A percentile compares a stretch with the other conserved stretches of the same genome.
These are phyloP conservation scores for Beta lomatogona DNA, from an alignment of 179 eudicot genomes.

Conservation along the genomic window DNA sequence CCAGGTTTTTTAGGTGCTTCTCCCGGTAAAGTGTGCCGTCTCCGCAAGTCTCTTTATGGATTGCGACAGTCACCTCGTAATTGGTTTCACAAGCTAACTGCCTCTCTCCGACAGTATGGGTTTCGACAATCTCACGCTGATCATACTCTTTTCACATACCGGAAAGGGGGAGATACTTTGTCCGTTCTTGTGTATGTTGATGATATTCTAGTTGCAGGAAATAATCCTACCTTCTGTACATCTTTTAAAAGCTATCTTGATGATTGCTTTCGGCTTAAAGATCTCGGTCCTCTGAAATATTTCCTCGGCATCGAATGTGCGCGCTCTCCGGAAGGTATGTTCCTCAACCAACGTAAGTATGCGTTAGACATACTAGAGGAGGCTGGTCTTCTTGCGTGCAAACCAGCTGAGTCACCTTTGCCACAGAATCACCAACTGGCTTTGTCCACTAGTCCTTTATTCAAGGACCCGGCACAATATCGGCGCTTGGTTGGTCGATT, in stretches of 20 bases:
- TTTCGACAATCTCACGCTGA: neutral
- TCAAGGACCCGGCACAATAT: neutral
- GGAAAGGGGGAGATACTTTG: neutral
- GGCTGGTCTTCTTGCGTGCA: neutral
- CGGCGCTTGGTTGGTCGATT: neutral
- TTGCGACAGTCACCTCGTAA: neutral
- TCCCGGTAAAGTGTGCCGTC: neutral
- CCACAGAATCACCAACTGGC: neutral
- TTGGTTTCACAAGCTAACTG: neutral
- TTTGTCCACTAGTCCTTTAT: neutral
- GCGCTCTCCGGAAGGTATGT: neutral
- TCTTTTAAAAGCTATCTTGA: neutral
- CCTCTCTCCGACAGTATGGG: neutral
- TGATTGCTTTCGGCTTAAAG: neutral
- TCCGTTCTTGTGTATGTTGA: neutral
- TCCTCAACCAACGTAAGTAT: neutral
- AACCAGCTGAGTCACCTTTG: neutral
- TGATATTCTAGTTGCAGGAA: neutral
- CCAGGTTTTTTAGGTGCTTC: neutral
- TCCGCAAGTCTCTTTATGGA: neutral
- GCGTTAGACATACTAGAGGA: slow-evolving; percentile 4
- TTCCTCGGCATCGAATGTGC: neutral
- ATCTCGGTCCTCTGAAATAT: neutral
- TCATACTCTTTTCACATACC: neutral
- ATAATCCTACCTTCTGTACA: neutral